These are phyloP conservation scores for Lepiota brunneoincarnata DNA, from an alignment of 768 basidiomycete species.

Conservation along the genomic window DNA sequence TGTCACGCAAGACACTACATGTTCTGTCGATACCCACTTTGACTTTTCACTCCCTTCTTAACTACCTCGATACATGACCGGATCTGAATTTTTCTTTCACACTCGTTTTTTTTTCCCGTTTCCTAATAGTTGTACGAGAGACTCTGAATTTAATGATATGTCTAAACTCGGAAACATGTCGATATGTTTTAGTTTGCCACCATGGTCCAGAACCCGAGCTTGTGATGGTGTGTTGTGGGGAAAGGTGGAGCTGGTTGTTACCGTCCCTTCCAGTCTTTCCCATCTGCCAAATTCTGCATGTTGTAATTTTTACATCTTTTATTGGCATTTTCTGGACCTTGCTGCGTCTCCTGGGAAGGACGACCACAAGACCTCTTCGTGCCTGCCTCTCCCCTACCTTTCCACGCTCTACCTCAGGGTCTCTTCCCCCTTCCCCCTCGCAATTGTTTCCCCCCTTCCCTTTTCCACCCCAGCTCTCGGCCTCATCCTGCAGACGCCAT, in stretches of 20 bases:
- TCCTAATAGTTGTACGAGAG: constrained; percentile 4
- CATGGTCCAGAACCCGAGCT: not conserved
- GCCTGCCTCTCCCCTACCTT: not conserved
- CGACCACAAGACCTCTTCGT: not conserved
- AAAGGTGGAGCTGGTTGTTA: not conserved
- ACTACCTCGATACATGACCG: constrained; percentile 3
- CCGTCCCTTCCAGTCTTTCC: not conserved
- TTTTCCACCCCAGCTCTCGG: too few relatives aligned
- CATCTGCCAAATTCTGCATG: constrained; percentile 2
- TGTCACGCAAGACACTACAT: constrained; percentile 5
- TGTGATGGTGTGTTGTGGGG: constrained; percentile 6
- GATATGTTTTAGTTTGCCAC: too few relatives aligned
- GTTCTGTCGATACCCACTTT: constrained; percentile 22
- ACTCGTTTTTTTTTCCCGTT: constrained; percentile 5
- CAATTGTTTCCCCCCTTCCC: not conserved
- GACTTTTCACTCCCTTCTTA: constrained; percentile 15
- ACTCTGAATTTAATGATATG: constrained; percentile 10
- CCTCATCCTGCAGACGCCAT: constrained; percentile 18
- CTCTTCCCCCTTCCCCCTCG: not conserved
- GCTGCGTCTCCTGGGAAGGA: not conserved
- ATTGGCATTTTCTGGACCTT: too few relatives aligned
- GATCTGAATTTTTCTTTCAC: constrained; percentile 3
- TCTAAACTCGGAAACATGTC: not conserved
- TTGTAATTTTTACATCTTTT: too few relatives aligned
- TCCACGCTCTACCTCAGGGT: not conserved